Base-by-base conservation (phyloP, 225 moss, liverwort and hornwort genomes). In the Marchantia paleacea region DNA sequence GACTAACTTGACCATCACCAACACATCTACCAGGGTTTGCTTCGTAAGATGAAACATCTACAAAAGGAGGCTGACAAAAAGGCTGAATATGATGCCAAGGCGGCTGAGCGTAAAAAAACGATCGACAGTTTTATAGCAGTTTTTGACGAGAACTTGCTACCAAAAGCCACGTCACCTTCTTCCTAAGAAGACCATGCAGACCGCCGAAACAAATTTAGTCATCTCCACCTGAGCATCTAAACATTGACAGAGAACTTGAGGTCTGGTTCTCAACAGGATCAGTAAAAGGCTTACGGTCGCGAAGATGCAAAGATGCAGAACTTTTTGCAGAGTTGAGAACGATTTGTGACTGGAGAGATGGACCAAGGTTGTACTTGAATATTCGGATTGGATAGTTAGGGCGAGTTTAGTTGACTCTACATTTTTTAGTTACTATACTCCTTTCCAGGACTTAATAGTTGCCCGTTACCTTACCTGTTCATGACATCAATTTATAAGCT, bases 11-110 rank as follows among this genome's bases (percentile, higher is more conserved):
- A 65, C 78, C 78, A 67, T 52, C 65, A 78, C 67, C 78, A 29
- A 78, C 65, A 66, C 26, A 52, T 66, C 78, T 78, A 67, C 79
- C 61, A 87, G 87, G 87, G 84, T 51, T 71, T 87, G 75, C 73
- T 82, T 81, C 80, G 87, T 20, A 85, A 87, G 75, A 28, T 87
- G 80, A 87, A 81, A 75, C 82, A 80, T 24, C 73, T 87, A 19
- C 81, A 87, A 50, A 87, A 72, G 71, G 71, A 80, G 50, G 80
- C 80, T 64, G 60, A 84, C 29, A 70, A 22, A 19, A 80, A 58
- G 20, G 84, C 80, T 6, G 76, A 69, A 7, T 61, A 84, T 13
- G 87, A 87, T 72, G 76, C 80, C 3, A 80, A 77, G 52, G 50
- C 76, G 51, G 80, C 73, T 29, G 81, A 82, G 66, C 78, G 78